A percentile compares a stretch with the other conserved stretches of the same genome.
phyloP scores from a whole-genome alignment of 73 alveolate genomes.

The Uronychia setigera region DNA sequence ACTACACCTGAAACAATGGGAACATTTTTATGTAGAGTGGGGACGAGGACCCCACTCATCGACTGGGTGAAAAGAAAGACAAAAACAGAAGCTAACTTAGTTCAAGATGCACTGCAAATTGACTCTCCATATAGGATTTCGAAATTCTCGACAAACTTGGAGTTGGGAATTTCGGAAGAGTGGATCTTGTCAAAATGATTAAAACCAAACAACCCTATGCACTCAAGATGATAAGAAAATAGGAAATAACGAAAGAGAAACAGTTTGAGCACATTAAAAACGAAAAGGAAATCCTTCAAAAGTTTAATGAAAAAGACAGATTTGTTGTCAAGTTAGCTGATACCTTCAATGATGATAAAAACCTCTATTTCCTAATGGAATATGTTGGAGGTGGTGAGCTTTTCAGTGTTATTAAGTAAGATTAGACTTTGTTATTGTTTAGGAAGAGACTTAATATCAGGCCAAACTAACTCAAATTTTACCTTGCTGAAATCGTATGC shows the following conservation, averaged over 20 bases:
- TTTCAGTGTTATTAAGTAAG: conserved; percentile 4
- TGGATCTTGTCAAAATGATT: neutral
- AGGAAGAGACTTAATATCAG: neutral
- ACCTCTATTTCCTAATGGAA: conserved; percentile 52
- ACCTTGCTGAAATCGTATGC: neutral
- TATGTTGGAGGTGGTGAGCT: conserved; percentile 58
- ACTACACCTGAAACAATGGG: too few relatives aligned
- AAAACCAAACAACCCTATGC: conserved; percentile 31
- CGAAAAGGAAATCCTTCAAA: conserved; percentile 52
- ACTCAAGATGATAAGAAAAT: conserved; percentile 61
- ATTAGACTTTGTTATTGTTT: neutral
- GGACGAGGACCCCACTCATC: too few relatives aligned
- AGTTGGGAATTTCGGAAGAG: conserved; percentile 4
- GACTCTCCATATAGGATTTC: neutral
- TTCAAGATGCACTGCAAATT: neutral
- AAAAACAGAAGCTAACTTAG: too few relatives aligned
- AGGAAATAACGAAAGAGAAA: conserved; percentile 56
- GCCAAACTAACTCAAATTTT: neutral
- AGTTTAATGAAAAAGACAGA: conserved; percentile 19
- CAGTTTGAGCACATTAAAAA: conserved; percentile 73
- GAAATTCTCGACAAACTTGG: neutral
- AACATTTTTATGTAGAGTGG: too few relatives aligned
- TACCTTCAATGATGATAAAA: conserved; percentile 18
- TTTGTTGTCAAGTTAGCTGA: neutral
- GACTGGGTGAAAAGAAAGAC: too few relatives aligned